phyloP scores from a whole-genome alignment of 2,329 filamentous ascomycete genomes.

The Epicoccum sorghinum region DNA sequence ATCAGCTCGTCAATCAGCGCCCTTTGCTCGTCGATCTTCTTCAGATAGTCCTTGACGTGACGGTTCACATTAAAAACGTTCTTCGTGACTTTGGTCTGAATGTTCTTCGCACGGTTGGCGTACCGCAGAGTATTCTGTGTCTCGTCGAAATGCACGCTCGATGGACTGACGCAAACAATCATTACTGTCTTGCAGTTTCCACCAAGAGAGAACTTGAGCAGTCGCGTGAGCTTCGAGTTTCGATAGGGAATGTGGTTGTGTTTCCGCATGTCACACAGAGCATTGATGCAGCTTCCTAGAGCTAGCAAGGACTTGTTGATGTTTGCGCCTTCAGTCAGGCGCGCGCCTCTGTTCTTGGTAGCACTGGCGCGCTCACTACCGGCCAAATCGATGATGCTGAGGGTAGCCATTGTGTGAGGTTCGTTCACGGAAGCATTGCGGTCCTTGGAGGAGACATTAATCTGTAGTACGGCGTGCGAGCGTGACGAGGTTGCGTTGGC shows the following conservation, averaged over 20 bases:
- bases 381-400: conserved; percentile 97
- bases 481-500: conserved; percentile 97
- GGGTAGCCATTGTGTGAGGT: conserved; percentile 95
- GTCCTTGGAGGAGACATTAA: conserved; percentile 94
- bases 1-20: conserved; percentile 95
- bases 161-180: conserved; percentile 98
- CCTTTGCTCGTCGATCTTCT: conserved; percentile 99
- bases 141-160: conserved; percentile 95
- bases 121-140: conserved; percentile 98
- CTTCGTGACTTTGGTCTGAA: conserved; percentile 98
- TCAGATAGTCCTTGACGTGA: conserved; percentile 98
- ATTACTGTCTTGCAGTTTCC: conserved; percentile 99
- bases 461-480: conserved; percentile 95
- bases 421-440: conserved; percentile 91
- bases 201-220: conserved; percentile 95
- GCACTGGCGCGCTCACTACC: conserved; percentile 95
- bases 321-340: conserved; percentile 91
- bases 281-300: conserved; percentile 96
- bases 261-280: conserved; percentile 89
- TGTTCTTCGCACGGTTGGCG: conserved; percentile 97
- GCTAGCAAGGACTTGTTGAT: conserved; percentile 99
- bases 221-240: conserved; percentile 93
- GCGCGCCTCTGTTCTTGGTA: conserved; percentile 93
- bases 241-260: conserved; percentile 94
- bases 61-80: conserved; percentile 99